These are phyloP conservation scores for Lumnitzera racemosa DNA, from an alignment of 345 rosid genomes.

Conservation along the genomic window DNA sequence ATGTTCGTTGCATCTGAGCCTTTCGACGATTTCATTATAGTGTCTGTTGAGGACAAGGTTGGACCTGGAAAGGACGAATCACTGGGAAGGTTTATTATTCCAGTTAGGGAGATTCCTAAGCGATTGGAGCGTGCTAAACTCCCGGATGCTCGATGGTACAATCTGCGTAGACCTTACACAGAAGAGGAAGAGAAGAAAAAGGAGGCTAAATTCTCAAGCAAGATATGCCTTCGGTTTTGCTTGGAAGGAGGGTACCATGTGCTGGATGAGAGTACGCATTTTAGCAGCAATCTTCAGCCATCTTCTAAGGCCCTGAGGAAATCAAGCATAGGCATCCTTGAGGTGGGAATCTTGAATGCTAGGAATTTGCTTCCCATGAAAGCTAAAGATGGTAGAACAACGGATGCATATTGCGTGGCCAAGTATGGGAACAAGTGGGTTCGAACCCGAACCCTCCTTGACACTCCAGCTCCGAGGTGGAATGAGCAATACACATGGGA, in stretches of 20 bases:
- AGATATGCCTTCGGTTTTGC: conserved; percentile 50
- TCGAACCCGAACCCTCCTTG: conserved; percentile 84
- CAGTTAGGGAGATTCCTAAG: conserved; percentile 36
- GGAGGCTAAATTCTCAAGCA: conserved; percentile 83
- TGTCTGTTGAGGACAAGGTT: conserved; percentile 66
- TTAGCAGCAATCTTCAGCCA: conserved; percentile 92
- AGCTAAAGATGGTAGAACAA: conserved; percentile 61
- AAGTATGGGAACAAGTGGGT: conserved; percentile 98
- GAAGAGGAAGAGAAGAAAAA: conserved; percentile 57
- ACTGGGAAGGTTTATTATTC: conserved; percentile 49
- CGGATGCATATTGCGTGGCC: conserved; percentile 93
- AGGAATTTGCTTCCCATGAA: conserved; percentile 82
- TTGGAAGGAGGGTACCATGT: conserved; percentile 95
- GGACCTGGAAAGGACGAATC: conserved; percentile 70
- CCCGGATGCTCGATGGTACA: conserved; percentile 69
- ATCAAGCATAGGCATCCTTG: conserved; percentile 66
- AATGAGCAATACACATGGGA: conserved; percentile 99
- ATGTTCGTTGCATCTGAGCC: conserved; percentile 96
- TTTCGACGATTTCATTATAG: conserved; percentile 61
- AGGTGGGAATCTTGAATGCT: conserved; percentile 80
- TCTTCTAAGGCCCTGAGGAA: conserved; percentile 80
- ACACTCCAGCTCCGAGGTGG: conserved; percentile 75
- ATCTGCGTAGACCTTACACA: conserved; percentile 42
- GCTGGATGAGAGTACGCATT: conserved; percentile 87
- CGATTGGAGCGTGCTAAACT: conserved; percentile 47